Conservation (phyloP, 2,329 filamentous ascomycete species). For the Zymoseptoria tritici region DNA sequence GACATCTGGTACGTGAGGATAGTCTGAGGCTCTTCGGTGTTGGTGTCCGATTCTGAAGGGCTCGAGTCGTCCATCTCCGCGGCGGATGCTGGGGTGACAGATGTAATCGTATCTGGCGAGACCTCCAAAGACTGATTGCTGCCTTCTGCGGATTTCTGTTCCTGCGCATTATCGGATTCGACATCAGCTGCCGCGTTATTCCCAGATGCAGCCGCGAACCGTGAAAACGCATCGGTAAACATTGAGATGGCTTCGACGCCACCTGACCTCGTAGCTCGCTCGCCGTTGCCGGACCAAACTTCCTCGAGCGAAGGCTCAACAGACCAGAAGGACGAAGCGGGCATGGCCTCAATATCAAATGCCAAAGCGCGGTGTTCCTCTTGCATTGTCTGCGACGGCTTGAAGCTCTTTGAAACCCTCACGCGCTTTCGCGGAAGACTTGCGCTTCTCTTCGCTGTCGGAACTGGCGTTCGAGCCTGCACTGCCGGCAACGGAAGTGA, state of each 20-base stretch:
- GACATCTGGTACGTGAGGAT: conserved; percentile 22
- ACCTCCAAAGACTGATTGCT: not conserved
- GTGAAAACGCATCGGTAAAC: not conserved
- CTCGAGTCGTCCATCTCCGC: not conserved
- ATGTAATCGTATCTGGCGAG: not conserved
- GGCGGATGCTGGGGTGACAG: not conserved
- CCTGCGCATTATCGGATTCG: not conserved
- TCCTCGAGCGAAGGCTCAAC: not conserved
- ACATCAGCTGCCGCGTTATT: not conserved
- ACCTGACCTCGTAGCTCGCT: not conserved
- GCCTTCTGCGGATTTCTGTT: not conserved
- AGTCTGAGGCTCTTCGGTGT: conserved; percentile 6
- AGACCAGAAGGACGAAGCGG: not conserved
- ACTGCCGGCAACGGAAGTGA: not conserved
- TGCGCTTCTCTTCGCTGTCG: not conserved
- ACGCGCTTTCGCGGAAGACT: not conserved
- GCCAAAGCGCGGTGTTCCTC: not conserved
- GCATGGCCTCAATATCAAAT: not conserved
- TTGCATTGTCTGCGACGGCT: conserved; percentile 1
- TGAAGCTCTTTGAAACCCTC: not conserved
- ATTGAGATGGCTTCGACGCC: not conserved
- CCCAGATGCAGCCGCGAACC: not conserved
- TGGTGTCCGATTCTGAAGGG: not conserved
- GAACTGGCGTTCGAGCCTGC: not conserved
- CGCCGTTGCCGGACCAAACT: not conserved